These are phyloP conservation scores for Buxus sempervirens DNA, from an alignment of 164 flowering plant species.

Conservation along the genomic window DNA sequence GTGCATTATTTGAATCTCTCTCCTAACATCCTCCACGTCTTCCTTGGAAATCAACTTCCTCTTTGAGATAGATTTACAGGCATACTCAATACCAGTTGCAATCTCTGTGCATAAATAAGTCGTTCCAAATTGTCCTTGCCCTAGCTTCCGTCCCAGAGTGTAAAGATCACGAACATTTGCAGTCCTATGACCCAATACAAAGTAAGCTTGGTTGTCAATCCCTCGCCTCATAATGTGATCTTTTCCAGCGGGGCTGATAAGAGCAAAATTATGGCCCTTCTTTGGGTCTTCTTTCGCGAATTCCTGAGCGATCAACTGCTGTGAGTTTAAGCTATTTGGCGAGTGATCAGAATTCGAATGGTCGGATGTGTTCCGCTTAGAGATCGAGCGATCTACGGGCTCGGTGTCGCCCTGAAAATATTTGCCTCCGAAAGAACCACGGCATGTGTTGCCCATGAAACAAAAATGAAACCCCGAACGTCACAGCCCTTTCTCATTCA, in stretches of 20 bases:
- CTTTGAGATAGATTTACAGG: slow-evolving; percentile 84
- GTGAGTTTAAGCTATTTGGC: slow-evolving; percentile 29
- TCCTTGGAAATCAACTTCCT: slow-evolving; percentile 83
- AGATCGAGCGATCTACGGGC: slow-evolving; percentile 48
- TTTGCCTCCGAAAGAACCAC: slow-evolving; percentile 76
- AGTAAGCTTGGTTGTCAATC: slow-evolving; percentile 51
- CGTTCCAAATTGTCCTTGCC: slow-evolving; percentile 93
- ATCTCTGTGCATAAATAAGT: slow-evolving; percentile 72
- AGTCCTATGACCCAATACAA: slow-evolving; percentile 84
- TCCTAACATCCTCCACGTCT: slow-evolving; percentile 83
- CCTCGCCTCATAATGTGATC: slow-evolving; percentile 60
- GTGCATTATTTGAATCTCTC: slow-evolving; percentile 97
- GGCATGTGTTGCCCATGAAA: slow-evolving; percentile 99
- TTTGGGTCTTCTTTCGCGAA: slow-evolving; percentile 34
- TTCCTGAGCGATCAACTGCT: slow-evolving; percentile 36
- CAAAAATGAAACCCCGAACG: slow-evolving; percentile 22
- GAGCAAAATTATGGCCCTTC: slow-evolving; percentile 17
- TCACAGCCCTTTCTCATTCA: slow-evolving; percentile 40
- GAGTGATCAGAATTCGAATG: slow-evolving; percentile 36
- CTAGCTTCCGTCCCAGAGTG: slow-evolving; percentile 74
- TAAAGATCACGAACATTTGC: slow-evolving; percentile 79
- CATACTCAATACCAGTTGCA: slow-evolving; percentile 62
- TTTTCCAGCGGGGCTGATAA: slow-evolving; percentile 30
- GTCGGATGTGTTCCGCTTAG: slow-evolving; percentile 41
- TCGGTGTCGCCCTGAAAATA: slow-evolving; percentile 50